Base-by-base conservation (phyloP, 148 eudicot species). In the Nepenthes gracilis region DNA sequence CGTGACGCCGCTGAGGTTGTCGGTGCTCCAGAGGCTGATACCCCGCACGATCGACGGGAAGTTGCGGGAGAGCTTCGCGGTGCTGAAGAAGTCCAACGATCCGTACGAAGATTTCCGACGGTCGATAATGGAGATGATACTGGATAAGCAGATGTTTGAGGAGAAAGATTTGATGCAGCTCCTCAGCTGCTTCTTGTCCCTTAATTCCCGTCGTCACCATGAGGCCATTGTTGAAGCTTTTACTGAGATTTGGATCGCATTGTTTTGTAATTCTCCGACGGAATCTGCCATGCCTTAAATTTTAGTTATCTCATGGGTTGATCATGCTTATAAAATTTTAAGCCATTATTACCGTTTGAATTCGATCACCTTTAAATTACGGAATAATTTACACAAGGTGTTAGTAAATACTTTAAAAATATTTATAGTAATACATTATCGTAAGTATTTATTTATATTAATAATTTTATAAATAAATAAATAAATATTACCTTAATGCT, bases 41-140 rank as follows among this genome's bases (percentile, higher is more conserved):
- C 93, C 93, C 67, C 85, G 93, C 43, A 73, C 71, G 45, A 76
- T 77, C 52, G 92, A 87, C 9, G 97, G 97, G 38, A 86, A 84
- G 37, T 83, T 90, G 71, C 75, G 86, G 68, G 95, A 87, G 59
- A 90, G 95, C 36, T 79, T 69, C n/a, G 98, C 98, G 55, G 71
- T 92, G 49, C 86, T 88, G 75, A 92, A 88, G 72, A 76, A 58
- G 10, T 81, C 93, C 1, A 80, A 74, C 47, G 84, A 85, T 55
- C 98, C 98, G 2, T 82, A 72, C 23, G 85, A 80, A 57, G 98
- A 88, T 61, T 88, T 88, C 72, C 75, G 78, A 74, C 65, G 71
- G 10, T 88, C 96, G 12, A 88, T 92, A 90, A 72, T 71, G 77
- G 98, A 92, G 68, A 92, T 92, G 97, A 78, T 92, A 14, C 45